Conservation (phyloP, 148 eudicot species). For the Bassia scoparia region DNA sequence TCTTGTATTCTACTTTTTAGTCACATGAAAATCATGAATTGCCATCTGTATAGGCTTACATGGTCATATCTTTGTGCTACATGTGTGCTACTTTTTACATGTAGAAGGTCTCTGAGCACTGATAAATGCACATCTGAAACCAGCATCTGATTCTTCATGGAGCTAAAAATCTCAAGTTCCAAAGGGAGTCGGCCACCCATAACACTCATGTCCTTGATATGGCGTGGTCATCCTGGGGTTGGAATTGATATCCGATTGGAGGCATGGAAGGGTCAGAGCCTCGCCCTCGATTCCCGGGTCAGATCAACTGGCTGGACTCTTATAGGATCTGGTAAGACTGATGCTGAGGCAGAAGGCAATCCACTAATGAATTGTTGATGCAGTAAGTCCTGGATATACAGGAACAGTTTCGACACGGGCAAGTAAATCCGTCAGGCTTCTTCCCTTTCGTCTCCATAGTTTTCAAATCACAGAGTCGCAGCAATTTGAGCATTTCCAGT, state of each 20-base stretch:
- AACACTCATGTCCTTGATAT: constrained; percentile 86
- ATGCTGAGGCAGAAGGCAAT: constrained; percentile 84
- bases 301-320: constrained; percentile 46
- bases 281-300: constrained; percentile 42
- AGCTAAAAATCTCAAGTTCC: constrained; percentile 34
- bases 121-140: constrained; percentile 65
- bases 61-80: constrained; percentile 8
- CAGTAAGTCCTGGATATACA: constrained; percentile 61
- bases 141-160: constrained; percentile 36
- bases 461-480: constrained; percentile 79
- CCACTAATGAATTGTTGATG: constrained; percentile 71
- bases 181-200: constrained; percentile 78
- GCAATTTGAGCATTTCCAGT: constrained; percentile 93
- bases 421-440: constrained; percentile 65
- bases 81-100: constrained; percentile 27
- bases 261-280: constrained; percentile 48
- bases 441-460: constrained; percentile 80
- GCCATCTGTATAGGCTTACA: neutral
- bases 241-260: constrained; percentile 74
- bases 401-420: constrained; percentile 82
- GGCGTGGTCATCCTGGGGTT: constrained; percentile 65
- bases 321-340: constrained; percentile 61
- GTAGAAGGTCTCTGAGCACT: constrained; percentile 86
- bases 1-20: neutral
- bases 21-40: neutral